A percentile compares a stretch with the other conserved stretches of the same genome.
These are phyloP conservation scores for Arabis hirsuta DNA, from an alignment of 345 rosid species.

Conservation along the genomic window DNA sequence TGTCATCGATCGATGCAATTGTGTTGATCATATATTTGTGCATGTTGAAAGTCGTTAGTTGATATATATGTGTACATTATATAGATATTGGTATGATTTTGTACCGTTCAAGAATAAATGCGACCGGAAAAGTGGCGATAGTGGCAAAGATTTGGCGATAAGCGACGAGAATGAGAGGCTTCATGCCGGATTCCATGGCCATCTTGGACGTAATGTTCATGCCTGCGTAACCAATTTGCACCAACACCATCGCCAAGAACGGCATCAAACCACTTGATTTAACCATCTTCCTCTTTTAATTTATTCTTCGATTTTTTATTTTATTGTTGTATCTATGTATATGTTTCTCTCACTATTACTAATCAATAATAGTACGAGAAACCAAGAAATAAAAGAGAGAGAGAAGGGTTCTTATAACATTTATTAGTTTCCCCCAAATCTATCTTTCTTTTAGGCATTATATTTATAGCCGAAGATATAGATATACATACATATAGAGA, in stretches of 20 bases:
- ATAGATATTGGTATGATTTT: neutral
- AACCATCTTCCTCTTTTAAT: slow-evolving; percentile 37
- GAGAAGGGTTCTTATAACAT: slow-evolving; percentile 19
- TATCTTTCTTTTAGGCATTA: slow-evolving; percentile 23
- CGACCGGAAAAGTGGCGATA: slow-evolving; percentile 68
- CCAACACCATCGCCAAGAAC: slow-evolving; percentile 72
- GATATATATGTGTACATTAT: neutral
- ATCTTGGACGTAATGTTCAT: slow-evolving; percentile 86
- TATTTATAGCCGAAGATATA: slow-evolving; percentile 33
- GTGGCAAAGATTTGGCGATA: slow-evolving; percentile 86
- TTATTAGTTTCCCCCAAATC: slow-evolving; percentile 28
- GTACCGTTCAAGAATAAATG: slow-evolving; percentile 75
- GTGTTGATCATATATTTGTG: neutral
- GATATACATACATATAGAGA: neutral
- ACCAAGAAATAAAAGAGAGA: slow-evolving; percentile 16
- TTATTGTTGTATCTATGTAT: neutral
- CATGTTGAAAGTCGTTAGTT: slow-evolving; percentile 19
- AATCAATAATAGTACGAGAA: slow-evolving; percentile 34
- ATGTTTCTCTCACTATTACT: neutral
- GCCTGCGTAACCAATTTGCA: slow-evolving; percentile 81
- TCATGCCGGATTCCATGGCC: slow-evolving; percentile 89
- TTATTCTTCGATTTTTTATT: slow-evolving; percentile 1
- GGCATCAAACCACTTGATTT: slow-evolving; percentile 57
- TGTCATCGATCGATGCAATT: neutral
- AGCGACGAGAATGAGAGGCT: slow-evolving; percentile 76